A percentile compares a stretch with the other conserved stretches of the same genome.
phyloP scores from a whole-genome alignment of 139 green algal genomes.

The Deuterostichococcus epilithicus region DNA sequence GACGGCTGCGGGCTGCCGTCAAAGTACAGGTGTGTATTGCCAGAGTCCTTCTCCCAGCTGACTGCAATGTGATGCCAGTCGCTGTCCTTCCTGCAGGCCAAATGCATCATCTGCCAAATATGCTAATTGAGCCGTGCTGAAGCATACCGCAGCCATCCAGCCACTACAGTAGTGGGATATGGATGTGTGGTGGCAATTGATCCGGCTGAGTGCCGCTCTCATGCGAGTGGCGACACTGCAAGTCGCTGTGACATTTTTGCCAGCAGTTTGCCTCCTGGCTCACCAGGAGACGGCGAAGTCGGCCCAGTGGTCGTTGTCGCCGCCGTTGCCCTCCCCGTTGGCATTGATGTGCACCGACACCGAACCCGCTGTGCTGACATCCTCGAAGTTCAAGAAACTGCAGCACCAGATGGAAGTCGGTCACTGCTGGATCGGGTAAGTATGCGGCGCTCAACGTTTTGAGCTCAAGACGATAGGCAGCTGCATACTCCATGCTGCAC shows the following conservation, averaged over 20 bases:
- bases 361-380: conserved; percentile 46
- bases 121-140: neutral
- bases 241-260: too few species aligned
- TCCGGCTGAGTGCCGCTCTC: too few species aligned
- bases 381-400: conserved; percentile 12
- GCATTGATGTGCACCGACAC: conserved; percentile 80
- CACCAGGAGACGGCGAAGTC: conserved; percentile 75
- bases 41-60: conserved; percentile 62
- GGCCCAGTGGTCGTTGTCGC: conserved; percentile 59
- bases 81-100: conserved; percentile 56
- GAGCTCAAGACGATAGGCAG: neutral
- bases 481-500: too few species aligned
- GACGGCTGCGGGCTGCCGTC: conserved; percentile 54
- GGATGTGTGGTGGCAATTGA: too few species aligned
- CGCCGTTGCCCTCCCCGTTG: conserved; percentile 55
- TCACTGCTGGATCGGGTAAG: too few species aligned
- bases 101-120: neutral
- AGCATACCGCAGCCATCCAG: neutral
- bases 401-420: too few species aligned
- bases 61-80: conserved; percentile 81
- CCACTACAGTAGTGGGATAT: too few species aligned
- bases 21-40: conserved; percentile 60
- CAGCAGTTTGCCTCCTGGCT: conserved; percentile 1
- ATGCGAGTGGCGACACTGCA: too few species aligned
- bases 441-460: conserved; percentile 24